Conservation (phyloP, 371 early-diverging fungal genomes). For the Apophysomyces elegans region DNA sequence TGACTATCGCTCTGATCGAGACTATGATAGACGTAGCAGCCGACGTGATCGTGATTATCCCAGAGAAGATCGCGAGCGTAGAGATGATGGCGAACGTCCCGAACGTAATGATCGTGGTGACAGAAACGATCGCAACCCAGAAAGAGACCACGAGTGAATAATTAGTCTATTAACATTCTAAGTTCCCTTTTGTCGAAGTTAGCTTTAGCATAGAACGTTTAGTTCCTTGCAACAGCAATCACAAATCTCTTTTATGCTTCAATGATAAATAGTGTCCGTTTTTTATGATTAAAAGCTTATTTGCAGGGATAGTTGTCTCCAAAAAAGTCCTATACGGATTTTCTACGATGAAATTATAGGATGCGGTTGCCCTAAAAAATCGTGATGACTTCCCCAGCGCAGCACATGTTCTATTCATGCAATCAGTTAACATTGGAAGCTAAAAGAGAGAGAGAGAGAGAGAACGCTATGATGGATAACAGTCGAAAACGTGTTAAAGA, state of each 20-base stretch:
- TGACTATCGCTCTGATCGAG: conserved; percentile 13
- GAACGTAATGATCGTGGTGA: conserved; percentile 14
- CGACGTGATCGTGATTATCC: conserved; percentile 17
- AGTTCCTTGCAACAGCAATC: not conserved
- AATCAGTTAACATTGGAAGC: no score
- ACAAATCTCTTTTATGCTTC: not conserved
- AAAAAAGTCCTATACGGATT: no score
- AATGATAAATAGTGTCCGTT: conserved; percentile 1
- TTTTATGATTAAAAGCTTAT: no score
- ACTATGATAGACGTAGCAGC: conserved; percentile 18
- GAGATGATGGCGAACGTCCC: conserved; percentile 2
- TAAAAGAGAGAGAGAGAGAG: no score
- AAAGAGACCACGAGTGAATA: conserved; percentile 14
- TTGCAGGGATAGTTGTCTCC: no score
- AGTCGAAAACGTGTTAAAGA: no score
- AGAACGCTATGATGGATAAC: no score
- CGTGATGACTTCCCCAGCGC: no score
- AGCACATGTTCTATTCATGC: no score
- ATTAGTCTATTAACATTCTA: not conserved
- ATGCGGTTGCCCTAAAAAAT: no score
- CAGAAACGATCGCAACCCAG: conserved; percentile 20
- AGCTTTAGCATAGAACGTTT: not conserved
- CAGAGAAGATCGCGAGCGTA: conserved; percentile 14
- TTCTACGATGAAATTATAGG: no score
- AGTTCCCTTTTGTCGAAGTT: not conserved